phyloP scores from a whole-genome alignment of 2,329 filamentous ascomycete genomes.

The Fusarium solani-melongenae region DNA sequence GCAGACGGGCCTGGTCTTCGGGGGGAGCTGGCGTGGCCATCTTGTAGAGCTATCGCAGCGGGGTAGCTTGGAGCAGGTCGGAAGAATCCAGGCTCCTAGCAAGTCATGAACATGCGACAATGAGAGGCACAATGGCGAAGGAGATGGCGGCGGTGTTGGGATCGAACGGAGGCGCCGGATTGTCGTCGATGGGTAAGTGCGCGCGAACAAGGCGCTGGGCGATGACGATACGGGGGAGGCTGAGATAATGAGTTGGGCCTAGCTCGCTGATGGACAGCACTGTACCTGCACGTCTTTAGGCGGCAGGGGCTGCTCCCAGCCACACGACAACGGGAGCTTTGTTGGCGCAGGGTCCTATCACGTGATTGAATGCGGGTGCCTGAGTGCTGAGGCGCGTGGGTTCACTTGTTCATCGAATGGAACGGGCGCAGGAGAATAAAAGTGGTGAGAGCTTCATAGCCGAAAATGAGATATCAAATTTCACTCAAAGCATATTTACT shows the following conservation, averaged over 20 bases:
- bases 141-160: slow-evolving; percentile 23
- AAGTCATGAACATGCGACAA: slow-evolving; percentile 41
- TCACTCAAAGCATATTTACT: neutral
- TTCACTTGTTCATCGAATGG: neutral
- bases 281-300: slow-evolving; percentile 36
- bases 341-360: slow-evolving; percentile 19
- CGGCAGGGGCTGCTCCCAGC: slow-evolving; percentile 32
- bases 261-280: slow-evolving; percentile 32
- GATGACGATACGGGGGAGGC: slow-evolving; percentile 47
- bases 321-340: neutral
- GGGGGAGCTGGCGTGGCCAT: slow-evolving; percentile 70
- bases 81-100: slow-evolving; percentile 37
- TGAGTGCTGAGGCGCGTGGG: neutral
- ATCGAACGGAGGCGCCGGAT: slow-evolving; percentile 26
- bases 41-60: slow-evolving; percentile 43
- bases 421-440: neutral
- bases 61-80: slow-evolving; percentile 46
- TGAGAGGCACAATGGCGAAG: slow-evolving; percentile 26
- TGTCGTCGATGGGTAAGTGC: slow-evolving; percentile 40
- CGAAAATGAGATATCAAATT: slow-evolving; percentile 4
- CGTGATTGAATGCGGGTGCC: slow-evolving; percentile 22
- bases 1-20: slow-evolving; percentile 88
- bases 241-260: slow-evolving; percentile 44
- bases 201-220: slow-evolving; percentile 42
- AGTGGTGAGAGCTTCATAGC: slow-evolving; percentile 7